Evolutionary conservation across 306 rosid species (phyloP).

Genomic region (Dicorynia guianensis): DNA sequence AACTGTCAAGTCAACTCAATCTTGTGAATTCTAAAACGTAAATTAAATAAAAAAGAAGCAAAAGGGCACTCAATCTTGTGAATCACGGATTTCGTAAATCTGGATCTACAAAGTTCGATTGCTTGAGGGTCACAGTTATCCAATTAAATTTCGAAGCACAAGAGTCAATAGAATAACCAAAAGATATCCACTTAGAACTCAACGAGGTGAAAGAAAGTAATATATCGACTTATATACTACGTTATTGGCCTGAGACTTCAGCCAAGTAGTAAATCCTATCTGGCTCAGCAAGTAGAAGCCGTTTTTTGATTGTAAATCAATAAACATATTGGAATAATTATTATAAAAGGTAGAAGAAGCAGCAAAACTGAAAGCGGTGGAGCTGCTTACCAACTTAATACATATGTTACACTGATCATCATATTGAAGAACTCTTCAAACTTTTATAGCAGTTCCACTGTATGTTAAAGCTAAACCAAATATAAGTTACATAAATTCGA

Average conservation of each 20-base stretch:
- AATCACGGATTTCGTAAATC: constrained; percentile 72
- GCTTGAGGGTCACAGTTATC: constrained; percentile 42
- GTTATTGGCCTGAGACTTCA: constrained; percentile 29
- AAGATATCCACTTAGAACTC: constrained; percentile 32
- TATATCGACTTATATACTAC: constrained; percentile 17
- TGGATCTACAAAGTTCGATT: constrained; percentile 54
- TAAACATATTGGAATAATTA: constrained; percentile 27
- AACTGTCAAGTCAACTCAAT: constrained; percentile 68
- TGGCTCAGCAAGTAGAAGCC: constrained; percentile 9
- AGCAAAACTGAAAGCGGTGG: constrained; percentile 35
- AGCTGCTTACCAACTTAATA: constrained; percentile 34
- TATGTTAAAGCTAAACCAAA: constrained; percentile 26
- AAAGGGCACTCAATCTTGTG: constrained; percentile 65
- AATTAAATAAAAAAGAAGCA: constrained; percentile 24
- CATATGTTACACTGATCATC: constrained; percentile 30
- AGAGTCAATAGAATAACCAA: constrained; percentile 26
- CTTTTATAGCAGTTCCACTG: constrained; percentile 7
- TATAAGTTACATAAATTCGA: constrained; percentile 20
- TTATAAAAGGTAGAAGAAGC: constrained; percentile 35
- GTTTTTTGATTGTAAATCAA: constrained; percentile 13
- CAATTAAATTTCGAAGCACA: constrained; percentile 22
- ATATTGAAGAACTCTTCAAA: constrained; percentile 24
- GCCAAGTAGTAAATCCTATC: background rate
- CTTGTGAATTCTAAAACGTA: constrained; percentile 67
- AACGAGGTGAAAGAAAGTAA: constrained; percentile 7